Evolutionary conservation across 2,329 filamentous ascomycete species (phyloP).

Genomic region (Eutypella sp.): DNA sequence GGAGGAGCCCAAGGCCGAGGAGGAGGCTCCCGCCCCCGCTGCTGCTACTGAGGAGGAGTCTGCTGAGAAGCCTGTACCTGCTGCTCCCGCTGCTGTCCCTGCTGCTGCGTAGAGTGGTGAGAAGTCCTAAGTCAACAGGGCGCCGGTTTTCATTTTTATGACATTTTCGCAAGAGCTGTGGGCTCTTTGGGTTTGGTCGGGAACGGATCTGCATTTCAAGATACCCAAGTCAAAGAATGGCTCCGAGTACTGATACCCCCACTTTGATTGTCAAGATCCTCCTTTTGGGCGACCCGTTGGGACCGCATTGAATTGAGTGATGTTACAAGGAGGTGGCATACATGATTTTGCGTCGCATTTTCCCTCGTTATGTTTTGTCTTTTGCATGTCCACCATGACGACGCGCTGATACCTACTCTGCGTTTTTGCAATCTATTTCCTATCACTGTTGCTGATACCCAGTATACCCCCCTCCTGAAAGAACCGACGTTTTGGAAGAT

Average conservation of each 20-base stretch:
- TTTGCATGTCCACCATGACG: conserved; percentile 27
- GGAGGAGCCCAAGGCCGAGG: conserved; percentile 12
- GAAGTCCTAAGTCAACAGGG: conserved; percentile 4
- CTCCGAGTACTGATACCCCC: conserved; percentile 30
- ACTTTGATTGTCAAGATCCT: conserved; percentile 16
- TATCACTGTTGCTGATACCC: conserved; percentile 31
- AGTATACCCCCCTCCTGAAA: conserved; percentile 32
- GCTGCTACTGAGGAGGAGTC: conserved; percentile 16
- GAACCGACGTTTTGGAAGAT: conserved; percentile 26
- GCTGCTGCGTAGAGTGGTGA: conserved; percentile 27
- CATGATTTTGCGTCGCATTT: conserved; percentile 20
- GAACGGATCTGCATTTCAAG: conserved; percentile 34
- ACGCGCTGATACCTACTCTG: conserved; percentile 22
- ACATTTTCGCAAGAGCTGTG: conserved; percentile 27
- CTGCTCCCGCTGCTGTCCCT: conserved; percentile 25
- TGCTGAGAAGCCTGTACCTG: conserved; percentile 22
- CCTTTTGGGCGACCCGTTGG: conserved; percentile 14
- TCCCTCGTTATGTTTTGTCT: conserved; percentile 16
- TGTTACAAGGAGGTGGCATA: conserved; percentile 20
- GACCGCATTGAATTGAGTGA: conserved; percentile 18
- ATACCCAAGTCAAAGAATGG: conserved; percentile 31
- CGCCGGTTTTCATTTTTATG: conserved; percentile 8
- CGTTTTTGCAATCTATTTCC: conserved; percentile 24
- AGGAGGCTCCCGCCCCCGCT: conserved; percentile 8
- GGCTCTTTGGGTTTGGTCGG: conserved; percentile 29